Conservation (phyloP, 2,329 filamentous ascomycete species). For the Claviceps pusilla region DNA sequence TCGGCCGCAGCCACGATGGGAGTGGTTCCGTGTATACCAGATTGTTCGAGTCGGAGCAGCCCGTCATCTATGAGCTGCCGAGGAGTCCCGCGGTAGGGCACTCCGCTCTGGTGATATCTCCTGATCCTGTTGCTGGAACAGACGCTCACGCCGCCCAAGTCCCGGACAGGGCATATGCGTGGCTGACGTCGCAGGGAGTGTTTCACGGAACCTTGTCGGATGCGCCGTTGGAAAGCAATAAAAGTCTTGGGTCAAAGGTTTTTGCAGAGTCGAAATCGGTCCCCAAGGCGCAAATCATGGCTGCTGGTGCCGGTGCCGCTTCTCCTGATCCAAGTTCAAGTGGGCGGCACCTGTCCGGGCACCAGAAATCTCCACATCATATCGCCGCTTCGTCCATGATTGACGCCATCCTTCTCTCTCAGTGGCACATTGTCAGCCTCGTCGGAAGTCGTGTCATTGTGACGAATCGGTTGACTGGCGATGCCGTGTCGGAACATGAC, state of each 20-base stretch:
- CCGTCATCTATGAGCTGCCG: constrained; percentile 57
- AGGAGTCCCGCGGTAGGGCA: constrained; percentile 37
- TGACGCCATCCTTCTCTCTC: constrained; percentile 68
- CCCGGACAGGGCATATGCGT: constrained; percentile 67
- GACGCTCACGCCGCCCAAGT: constrained; percentile 43
- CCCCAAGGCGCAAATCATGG: constrained; percentile 56
- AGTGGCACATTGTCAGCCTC: constrained; percentile 82
- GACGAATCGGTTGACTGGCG: constrained; percentile 73
- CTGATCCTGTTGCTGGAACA: constrained; percentile 45
- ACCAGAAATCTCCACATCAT: constrained; percentile 38
- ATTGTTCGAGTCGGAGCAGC: constrained; percentile 76
- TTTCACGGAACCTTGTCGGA: constrained; percentile 69
- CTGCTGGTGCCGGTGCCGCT: constrained; percentile 20
- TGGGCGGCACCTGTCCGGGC: constrained; percentile 29
- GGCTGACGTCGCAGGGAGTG: constrained; percentile 76
- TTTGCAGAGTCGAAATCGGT: constrained; percentile 70
- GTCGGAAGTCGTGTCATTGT: constrained; percentile 73
- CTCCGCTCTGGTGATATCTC: constrained; percentile 60
- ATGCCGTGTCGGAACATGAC: constrained; percentile 73
- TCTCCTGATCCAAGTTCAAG: constrained; percentile 45
- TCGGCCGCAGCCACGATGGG: constrained; percentile 62
- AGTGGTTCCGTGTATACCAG: constrained; percentile 73
- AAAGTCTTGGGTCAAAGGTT: constrained; percentile 55
- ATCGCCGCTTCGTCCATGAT: constrained; percentile 53
- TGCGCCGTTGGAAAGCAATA: constrained; percentile 38